Evolutionary conservation across 2,329 filamentous ascomycete species (phyloP), one percentile per base, ranked within the genome.

Genomic region (Zarea fungicola): DNA sequence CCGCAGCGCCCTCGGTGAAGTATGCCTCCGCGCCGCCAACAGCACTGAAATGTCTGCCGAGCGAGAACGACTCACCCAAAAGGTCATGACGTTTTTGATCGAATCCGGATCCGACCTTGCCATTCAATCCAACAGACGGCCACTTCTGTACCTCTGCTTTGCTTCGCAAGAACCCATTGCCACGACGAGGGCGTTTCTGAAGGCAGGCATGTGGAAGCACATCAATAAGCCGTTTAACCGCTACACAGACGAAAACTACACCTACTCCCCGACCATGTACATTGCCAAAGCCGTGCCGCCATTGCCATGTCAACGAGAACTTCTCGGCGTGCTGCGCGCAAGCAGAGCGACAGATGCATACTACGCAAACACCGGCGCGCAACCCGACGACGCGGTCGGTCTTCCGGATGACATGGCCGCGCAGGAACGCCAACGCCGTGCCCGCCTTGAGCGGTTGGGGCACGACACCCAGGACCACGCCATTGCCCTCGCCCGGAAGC

Each of bases 231-330:
- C 76, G 0, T 79, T 74, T 57, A 81, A 83, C 55, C 66, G 73
- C 52, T 81, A 73, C 62, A 75, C 64, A 1, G 68, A 76, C 35
- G 74, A 74, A 21, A 70, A 67, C 5, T 73, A 74, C 55, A 79
- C 75, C 1, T 86, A 84, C 62, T 86, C 83, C 0, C 77, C 83
- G 0, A 80, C 82, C 4, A 83, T 81, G 67, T 86, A 85, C 59
- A 71, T 83, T 18, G 57, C 62, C 29, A 75, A 73, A 36, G 60
- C 79, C 1, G 55, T 80, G 6, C 60, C 65, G 0, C 58, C 66
- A 5, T 66, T 67, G 2, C 69, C 72, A 19, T 49, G 57, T 11
- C 68, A 65, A 6, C 60, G 69, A 0, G 61, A 71, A 34, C 70
- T 82, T 2, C 56, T 80, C 26, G 56, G 58, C 1, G 65, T 81